Conservation (phyloP, 176 grass and related monocot species). For the Lolium rigidum region DNA sequence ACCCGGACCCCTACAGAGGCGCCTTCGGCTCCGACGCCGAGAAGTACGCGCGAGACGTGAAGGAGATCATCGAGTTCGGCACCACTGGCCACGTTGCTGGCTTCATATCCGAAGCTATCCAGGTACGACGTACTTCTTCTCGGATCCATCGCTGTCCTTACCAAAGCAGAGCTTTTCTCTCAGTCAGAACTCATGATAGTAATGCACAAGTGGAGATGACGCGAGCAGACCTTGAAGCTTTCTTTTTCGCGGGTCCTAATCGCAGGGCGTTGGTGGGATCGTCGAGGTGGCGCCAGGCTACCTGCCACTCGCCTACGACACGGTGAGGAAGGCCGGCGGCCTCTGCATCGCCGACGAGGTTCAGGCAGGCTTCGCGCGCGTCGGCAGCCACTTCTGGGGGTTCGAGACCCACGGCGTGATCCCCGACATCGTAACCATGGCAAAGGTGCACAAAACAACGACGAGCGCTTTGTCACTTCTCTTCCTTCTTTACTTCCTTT, state of each 20-base stretch:
- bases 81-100: conserved; percentile 82
- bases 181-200: neutral
- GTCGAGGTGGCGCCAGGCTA: conserved; percentile 87
- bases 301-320: conserved; percentile 76
- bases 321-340: conserved; percentile 70
- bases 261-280: conserved; percentile 90
- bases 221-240: neutral
- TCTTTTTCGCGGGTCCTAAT: neutral
- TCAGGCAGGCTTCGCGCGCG: conserved; percentile 82
- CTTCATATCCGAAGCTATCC: conserved; percentile 94
- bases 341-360: conserved; percentile 98
- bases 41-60: conserved; percentile 81
- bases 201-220: neutral
- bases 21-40: conserved; percentile 71
- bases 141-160: neutral
- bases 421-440: conserved; percentile 98
- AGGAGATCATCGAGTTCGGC: conserved; percentile 96
- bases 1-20: conserved; percentile 93
- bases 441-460: conserved; percentile 57
- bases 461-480: neutral
- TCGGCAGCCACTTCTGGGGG: conserved; percentile 95
- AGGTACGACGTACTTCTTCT: conserved; percentile 38
- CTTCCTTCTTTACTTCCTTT: neutral
- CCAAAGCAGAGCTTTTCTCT: neutral
- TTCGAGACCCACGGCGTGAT: conserved; percentile 84